A percentile compares a stretch with the other conserved stretches of the same genome.
phyloP scores from a whole-genome alignment of 495 filamentous ascomycete genomes.

The Acidiella bohemica region DNA sequence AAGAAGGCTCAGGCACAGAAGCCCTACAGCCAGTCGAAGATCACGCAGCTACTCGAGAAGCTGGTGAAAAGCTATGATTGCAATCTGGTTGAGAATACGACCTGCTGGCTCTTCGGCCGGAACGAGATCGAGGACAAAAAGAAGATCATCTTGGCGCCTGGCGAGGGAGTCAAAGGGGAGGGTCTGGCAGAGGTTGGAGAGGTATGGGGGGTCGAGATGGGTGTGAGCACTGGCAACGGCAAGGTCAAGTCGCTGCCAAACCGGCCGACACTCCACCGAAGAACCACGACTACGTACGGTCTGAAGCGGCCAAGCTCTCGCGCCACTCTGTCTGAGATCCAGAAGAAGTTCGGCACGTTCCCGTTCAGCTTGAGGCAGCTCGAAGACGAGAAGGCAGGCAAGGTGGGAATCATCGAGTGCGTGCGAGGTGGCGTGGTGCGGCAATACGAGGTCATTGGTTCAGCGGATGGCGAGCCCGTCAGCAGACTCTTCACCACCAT shows the following conservation, averaged over 20 bases:
- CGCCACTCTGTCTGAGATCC: slow-evolving; percentile 77
- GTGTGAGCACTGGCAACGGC: slow-evolving; percentile 76
- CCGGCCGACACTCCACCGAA: slow-evolving; percentile 79
- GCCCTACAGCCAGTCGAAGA: slow-evolving; percentile 65
- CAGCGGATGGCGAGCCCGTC: slow-evolving; percentile 73
- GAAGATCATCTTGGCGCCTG: slow-evolving; percentile 88
- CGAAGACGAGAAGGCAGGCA: slow-evolving; percentile 89
- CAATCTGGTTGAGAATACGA: slow-evolving; percentile 92
- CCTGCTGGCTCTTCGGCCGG: slow-evolving; percentile 84
- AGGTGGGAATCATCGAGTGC: slow-evolving; percentile 91
- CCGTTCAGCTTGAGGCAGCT: slow-evolving; percentile 96
- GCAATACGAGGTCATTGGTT: slow-evolving; percentile 89
- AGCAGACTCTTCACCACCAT: slow-evolving; percentile 78
- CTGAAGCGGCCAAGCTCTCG: slow-evolving; percentile 87
- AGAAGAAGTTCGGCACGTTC: slow-evolving; percentile 94
- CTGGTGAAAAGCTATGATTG: slow-evolving; percentile 80
- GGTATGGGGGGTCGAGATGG: slow-evolving; percentile 95
- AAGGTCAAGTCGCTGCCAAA: slow-evolving; percentile 86
- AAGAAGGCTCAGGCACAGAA: slow-evolving; percentile 67
- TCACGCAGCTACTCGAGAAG: slow-evolving; percentile 78
- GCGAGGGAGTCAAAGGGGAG: slow-evolving; percentile 78
- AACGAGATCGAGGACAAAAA: slow-evolving; percentile 98
- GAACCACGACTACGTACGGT: slow-evolving; percentile 76
- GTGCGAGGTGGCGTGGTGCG: slow-evolving; percentile 80
- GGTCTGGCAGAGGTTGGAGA: slow-evolving; percentile 82